Evolutionary conservation across 148 eudicot genomes (phyloP).

Genomic region (Fagopyrum esculentum): DNA sequence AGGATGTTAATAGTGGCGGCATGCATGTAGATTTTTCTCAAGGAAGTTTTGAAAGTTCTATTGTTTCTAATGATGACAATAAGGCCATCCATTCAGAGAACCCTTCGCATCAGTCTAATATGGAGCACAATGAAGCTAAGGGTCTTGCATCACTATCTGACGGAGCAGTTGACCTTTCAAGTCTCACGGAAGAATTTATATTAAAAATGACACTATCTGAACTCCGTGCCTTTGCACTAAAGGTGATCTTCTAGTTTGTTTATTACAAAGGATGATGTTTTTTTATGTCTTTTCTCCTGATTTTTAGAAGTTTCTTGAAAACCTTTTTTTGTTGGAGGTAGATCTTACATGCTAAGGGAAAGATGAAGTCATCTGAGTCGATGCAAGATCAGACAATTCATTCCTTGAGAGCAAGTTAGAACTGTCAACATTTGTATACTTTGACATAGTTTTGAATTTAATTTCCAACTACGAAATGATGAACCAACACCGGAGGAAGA

Average conservation of each 20-base stretch:
- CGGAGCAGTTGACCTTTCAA: slow-evolving; percentile 7
- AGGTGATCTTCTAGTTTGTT: slow-evolving; percentile 23
- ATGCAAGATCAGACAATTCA: slow-evolving; percentile 33
- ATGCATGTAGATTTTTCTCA: neutral
- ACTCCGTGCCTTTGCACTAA: slow-evolving; percentile 25
- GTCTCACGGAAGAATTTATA: slow-evolving; percentile 14
- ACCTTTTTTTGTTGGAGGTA: slow-evolving; percentile 14
- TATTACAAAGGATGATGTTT: neutral
- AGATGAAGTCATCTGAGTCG: slow-evolving; percentile 34
- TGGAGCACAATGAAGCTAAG: slow-evolving; percentile 15
- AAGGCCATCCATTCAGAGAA: slow-evolving; percentile 11
- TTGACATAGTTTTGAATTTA: no score
- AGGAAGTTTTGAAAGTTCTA: neutral
- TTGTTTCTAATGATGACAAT: slow-evolving; percentile 15
- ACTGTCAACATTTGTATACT: neutral
- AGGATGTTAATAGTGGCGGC: neutral
- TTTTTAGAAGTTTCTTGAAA: slow-evolving; percentile 8
- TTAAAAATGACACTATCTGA: slow-evolving; percentile 22
- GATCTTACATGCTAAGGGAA: slow-evolving; percentile 42
- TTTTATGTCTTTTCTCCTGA: neutral
- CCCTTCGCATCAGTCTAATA: slow-evolving; percentile 16
- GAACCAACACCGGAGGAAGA: no score
- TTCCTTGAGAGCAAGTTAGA: slow-evolving; percentile 50
- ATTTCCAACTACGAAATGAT: no score
- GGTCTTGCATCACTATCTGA: slow-evolving; percentile 9